A percentile compares a stretch with the other conserved stretches of the same genome.
Evolutionary conservation across 2,329 filamentous ascomycete genomes (phyloP).

Genomic region (Nemania diffusa): DNA sequence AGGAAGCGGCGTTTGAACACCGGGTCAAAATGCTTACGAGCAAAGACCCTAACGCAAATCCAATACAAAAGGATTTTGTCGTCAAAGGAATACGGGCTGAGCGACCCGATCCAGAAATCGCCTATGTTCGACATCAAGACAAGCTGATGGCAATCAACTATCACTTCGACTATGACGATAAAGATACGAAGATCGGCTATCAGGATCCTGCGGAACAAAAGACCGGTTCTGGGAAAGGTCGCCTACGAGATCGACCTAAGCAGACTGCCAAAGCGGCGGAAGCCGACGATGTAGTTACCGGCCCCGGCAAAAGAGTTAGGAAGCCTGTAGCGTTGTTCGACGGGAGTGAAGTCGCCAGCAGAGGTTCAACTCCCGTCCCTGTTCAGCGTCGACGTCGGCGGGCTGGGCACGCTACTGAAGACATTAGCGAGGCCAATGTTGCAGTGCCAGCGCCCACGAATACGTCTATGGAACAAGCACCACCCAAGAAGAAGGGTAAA

Average conservation of each 20-base stretch:
- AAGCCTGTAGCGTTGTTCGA: slow-evolving; percentile 64
- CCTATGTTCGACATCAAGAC: slow-evolving; percentile 62
- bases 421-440: slow-evolving; percentile 38
- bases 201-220: slow-evolving; percentile 68
- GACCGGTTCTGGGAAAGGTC: slow-evolving; percentile 64
- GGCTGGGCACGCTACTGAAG: slow-evolving; percentile 38
- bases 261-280: slow-evolving; percentile 69
- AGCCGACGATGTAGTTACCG: slow-evolving; percentile 57
- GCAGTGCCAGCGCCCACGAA: slow-evolving; percentile 26
- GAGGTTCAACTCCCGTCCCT: slow-evolving; percentile 61
- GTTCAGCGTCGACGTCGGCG: slow-evolving; percentile 46
- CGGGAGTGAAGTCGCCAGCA: slow-evolving; percentile 61
- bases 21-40: slow-evolving; percentile 56
- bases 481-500: slow-evolving; percentile 47
- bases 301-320: slow-evolving; percentile 64
- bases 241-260: slow-evolving; percentile 66
- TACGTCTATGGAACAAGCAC: slow-evolving; percentile 38
- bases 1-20: slow-evolving; percentile 54
- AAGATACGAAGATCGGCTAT: slow-evolving; percentile 65
- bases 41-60: slow-evolving; percentile 56
- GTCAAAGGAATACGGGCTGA: slow-evolving; percentile 64
- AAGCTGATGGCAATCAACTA: slow-evolving; percentile 68
- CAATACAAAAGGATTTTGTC: slow-evolving; percentile 62
- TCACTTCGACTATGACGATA: slow-evolving; percentile 69
- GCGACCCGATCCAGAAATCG: slow-evolving; percentile 55